Evolutionary conservation across 805 yeast genomes (phyloP).

Genomic region (Teunomyces tritomae): DNA sequence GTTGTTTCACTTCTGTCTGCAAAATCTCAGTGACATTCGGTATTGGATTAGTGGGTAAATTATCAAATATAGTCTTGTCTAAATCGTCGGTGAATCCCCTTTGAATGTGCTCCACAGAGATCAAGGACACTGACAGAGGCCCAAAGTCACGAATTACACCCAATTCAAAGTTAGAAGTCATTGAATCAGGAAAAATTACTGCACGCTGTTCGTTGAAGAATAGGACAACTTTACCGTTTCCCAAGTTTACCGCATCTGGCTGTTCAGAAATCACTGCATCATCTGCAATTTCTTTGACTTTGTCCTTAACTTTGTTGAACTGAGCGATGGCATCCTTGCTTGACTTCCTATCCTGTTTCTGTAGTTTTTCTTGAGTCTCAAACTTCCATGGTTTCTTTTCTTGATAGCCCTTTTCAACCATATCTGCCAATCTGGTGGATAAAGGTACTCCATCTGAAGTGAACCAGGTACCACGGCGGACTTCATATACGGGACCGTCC

Average conservation of each 20-base stretch:
- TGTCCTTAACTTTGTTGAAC: conserved; percentile 16
- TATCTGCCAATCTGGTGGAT: conserved; percentile 45
- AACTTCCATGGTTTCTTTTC: conserved; percentile 17
- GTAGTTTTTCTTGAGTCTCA: background rate
- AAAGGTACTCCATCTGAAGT: conserved; percentile 56
- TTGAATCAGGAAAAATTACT: conserved; percentile 43
- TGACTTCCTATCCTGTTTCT: conserved; percentile 5
- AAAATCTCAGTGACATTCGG: conserved; percentile 33
- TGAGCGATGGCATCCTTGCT: conserved; percentile 15
- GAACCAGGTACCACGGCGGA: conserved; percentile 87
- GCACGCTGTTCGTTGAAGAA: conserved; percentile 45
- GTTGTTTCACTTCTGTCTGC: conserved; percentile 24
- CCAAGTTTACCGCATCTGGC: conserved; percentile 27
- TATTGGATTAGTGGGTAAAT: conserved; percentile 29
- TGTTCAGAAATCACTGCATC: conserved; percentile 22
- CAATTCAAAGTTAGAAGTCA: conserved; percentile 38
- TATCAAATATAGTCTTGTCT: conserved; percentile 29
- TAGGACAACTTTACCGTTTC: conserved; percentile 35
- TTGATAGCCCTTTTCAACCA: conserved; percentile 57
- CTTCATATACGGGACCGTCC: conserved; percentile 84
- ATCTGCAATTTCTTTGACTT: background rate
- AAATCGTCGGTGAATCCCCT: conserved; percentile 48
- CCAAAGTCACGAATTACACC: conserved; percentile 34
- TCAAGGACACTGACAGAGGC: conserved; percentile 31
- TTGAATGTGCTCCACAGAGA: conserved; percentile 47